Evolutionary conservation across 257 asterid species (phyloP).

Genomic region (Nicotiana undulata): DNA sequence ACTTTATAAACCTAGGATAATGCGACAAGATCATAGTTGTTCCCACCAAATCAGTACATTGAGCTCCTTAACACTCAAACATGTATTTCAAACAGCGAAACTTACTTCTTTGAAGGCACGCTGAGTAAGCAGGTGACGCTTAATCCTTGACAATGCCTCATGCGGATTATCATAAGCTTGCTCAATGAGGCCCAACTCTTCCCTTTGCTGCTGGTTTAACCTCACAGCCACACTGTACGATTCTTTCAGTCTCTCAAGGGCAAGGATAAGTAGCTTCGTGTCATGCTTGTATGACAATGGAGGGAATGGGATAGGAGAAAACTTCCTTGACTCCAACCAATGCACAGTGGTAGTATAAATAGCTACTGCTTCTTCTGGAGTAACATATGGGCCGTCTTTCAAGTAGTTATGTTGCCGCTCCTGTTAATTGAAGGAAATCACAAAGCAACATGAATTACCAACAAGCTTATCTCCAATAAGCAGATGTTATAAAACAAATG

Average conservation of each 20-base stretch:
- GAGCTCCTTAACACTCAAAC: not conserved
- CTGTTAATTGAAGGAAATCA: constrained; percentile 24
- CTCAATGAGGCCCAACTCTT: constrained; percentile 92
- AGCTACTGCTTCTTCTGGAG: constrained; percentile 99
- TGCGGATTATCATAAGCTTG: constrained; percentile 99
- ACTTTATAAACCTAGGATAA: not conserved
- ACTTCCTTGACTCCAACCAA: constrained; percentile 97
- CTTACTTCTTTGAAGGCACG: constrained; percentile 98
- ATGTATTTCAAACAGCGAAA: not conserved
- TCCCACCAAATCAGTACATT: not conserved
- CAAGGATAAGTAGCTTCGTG: constrained; percentile 90
- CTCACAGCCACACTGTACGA: constrained; percentile 98
- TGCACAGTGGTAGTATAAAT: constrained; percentile 97
- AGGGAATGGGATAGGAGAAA: constrained; percentile 94
- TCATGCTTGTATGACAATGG: constrained; percentile 98
- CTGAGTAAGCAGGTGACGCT: constrained; percentile 96
- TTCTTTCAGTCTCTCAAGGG: constrained; percentile 95
- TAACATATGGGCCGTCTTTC: constrained; percentile 94
- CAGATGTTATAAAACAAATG: not conserved
- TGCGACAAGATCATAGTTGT: not conserved
- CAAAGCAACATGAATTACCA: not conserved
- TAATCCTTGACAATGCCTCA: constrained; percentile 92
- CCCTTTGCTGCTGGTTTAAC: constrained; percentile 89
- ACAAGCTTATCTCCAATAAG: not conserved
- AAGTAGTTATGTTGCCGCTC: constrained; percentile 95